Evolutionary conservation across 2,329 filamentous ascomycete genomes (phyloP), one percentile per base, ranked within the genome.

Genomic region (Sphaerulina populicola): DNA sequence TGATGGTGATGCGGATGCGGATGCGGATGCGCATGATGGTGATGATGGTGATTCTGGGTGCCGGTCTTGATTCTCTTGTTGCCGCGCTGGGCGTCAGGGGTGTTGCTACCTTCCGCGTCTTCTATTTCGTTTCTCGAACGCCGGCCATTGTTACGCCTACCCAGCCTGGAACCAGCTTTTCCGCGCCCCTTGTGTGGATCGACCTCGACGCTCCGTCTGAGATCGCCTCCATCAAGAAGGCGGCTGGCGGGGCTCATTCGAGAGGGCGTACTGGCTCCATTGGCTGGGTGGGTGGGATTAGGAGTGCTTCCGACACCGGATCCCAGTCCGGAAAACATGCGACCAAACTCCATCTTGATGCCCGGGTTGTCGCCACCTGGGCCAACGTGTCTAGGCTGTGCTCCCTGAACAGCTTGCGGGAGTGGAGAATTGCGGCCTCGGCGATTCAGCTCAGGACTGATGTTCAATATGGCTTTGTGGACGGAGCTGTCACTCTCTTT

Each of bases 301-400:
- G 74, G 67, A n/a, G 67, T 75, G 27, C 71, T 76, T 29, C 80
- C 79, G 14, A 83, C 74, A 33, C 82, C 82, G 66, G 80, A 83
- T 12, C 82, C 90, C 59, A 97, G 88, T n/a, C 91, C 91, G 14
- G 88, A 88, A 70, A 95, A 96, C 77, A 96, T 94, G 56, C 88
- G 83, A 27, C 90, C 90, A 66, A 96, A 90, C 66, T 96, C 91
- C 65, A 83, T 94, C 74, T 96, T 95, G 64, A 96, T 94, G 39
- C 86, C 86, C 9, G 88, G 86, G 44, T 66, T 64, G 66, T 95
- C 89, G 12, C 84, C 86, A 11, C 82, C 81, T 5, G 88, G 87
- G 3, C 86, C 87, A 47, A 86, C 78, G 36, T 86, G 79, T 61
- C 89, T 86, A 12, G 84, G 81, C 66, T 95, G 90, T 1, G 87